Evolutionary conservation across 2,329 filamentous ascomycete species (phyloP).

Genomic region (Chaetomium strumarium): DNA sequence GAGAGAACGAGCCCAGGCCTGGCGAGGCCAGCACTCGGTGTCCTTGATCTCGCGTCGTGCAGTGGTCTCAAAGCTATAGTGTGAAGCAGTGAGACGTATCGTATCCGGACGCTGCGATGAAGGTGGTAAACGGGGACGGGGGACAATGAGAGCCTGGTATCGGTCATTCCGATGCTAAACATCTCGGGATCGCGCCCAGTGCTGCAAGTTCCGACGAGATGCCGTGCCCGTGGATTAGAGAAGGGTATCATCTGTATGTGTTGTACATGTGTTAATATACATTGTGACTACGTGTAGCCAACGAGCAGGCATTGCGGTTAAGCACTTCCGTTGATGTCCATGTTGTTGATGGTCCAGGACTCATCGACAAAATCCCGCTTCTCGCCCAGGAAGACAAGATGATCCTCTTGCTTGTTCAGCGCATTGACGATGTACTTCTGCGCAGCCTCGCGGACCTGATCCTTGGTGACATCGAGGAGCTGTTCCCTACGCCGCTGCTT

Average conservation of each 20-base stretch:
- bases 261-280: slow-evolving; percentile 30
- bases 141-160: neutral
- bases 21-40: slow-evolving; percentile 20
- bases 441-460: slow-evolving; percentile 74
- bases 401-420: slow-evolving; percentile 53
- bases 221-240: slow-evolving; percentile 23
- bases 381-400: slow-evolving; percentile 72
- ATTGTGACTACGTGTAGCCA: slow-evolving; percentile 8
- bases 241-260: slow-evolving; percentile 33
- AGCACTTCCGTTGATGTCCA: slow-evolving; percentile 54
- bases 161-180: neutral
- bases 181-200: neutral
- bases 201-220: neutral
- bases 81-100: slow-evolving; percentile 54
- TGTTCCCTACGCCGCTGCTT: slow-evolving; percentile 76
- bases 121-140: neutral
- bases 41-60: slow-evolving; percentile 53
- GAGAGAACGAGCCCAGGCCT: slow-evolving; percentile 49
- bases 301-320: slow-evolving; percentile 16
- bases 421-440: slow-evolving; percentile 73
- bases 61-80: slow-evolving; percentile 54
- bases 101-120: slow-evolving; percentile 52
- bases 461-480: slow-evolving; percentile 76
- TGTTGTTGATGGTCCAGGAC: slow-evolving; percentile 68
- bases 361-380: slow-evolving; percentile 72